Evolutionary conservation across 306 rosid species (phyloP).

Genomic region (Bauhinia variegata): DNA sequence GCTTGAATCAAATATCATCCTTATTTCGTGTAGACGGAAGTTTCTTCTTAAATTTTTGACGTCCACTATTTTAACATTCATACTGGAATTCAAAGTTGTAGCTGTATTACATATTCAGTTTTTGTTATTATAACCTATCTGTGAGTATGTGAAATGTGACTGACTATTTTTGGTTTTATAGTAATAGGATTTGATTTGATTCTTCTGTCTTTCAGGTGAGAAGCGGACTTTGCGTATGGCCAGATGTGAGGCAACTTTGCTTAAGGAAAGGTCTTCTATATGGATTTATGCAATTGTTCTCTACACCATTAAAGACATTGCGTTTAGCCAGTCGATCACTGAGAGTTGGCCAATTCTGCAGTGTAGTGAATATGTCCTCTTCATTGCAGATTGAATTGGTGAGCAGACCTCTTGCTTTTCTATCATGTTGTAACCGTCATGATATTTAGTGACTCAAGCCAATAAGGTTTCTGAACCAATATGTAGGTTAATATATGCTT

Average conservation of each 20-base stretch:
- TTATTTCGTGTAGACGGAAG: not conserved
- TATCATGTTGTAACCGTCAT: not conserved
- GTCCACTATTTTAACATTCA: not conserved
- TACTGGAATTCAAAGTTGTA: constrained; percentile 8
- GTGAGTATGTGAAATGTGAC: constrained; percentile 19
- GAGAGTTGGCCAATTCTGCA: constrained; percentile 84
- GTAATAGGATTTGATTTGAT: constrained; percentile 31
- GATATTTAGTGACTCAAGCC: constrained; percentile 16
- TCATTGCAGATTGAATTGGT: constrained; percentile 92
- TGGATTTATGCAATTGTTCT: constrained; percentile 75
- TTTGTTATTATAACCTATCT: constrained; percentile 16
- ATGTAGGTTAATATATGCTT: not conserved
- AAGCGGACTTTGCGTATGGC: constrained; percentile 73
- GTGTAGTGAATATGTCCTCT: constrained; percentile 81
- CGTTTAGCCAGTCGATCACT: constrained; percentile 91
- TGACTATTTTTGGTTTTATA: constrained; percentile 15
- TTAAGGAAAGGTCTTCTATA: constrained; percentile 73
- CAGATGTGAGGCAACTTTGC: constrained; percentile 77
- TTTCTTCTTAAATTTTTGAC: not conserved
- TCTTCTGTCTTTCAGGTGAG: constrained; percentile 54
- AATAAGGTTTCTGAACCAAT: constrained; percentile 12
- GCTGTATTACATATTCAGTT: not conserved
- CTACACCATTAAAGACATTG: constrained; percentile 77
- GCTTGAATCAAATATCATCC: not conserved
- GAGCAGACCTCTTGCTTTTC: constrained; percentile 35